Percentiles rank a stretch among this genome's conserved stretches.
Evolutionary conservation across 2,329 filamentous ascomycete species (phyloP).

Genomic region (Metarhizium robertsii): DNA sequence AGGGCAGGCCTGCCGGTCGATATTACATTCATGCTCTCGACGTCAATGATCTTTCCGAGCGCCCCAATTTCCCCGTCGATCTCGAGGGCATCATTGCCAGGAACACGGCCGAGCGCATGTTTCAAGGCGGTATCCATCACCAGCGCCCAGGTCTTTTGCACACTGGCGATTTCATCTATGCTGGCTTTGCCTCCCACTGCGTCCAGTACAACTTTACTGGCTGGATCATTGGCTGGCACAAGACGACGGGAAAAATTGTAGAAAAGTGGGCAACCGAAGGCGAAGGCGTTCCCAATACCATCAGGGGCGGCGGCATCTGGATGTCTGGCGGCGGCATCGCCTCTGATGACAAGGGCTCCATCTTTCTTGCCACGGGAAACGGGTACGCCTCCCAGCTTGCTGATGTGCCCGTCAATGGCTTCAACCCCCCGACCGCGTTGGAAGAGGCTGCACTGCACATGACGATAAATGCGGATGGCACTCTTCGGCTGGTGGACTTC

Average conservation of each 20-base stretch:
- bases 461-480: conserved; percentile 29
- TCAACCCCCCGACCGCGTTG: conserved; percentile 28
- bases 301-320: conserved; percentile 34
- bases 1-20: conserved; percentile 24
- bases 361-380: conserved; percentile 30
- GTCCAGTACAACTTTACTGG: conserved; percentile 48
- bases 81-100: conserved; percentile 36
- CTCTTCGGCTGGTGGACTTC: conserved; percentile 28
- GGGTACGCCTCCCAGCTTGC: conserved; percentile 30
- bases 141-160: conserved; percentile 40
- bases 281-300: conserved; percentile 25
- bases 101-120: conserved; percentile 38
- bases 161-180: conserved; percentile 37
- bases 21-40: conserved; percentile 29
- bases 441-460: conserved; percentile 37
- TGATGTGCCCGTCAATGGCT: conserved; percentile 28
- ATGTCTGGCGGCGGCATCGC: conserved; percentile 30
- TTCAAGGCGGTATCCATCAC: conserved; percentile 41
- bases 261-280: conserved; percentile 32
- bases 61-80: conserved; percentile 35
- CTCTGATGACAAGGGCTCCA: conserved; percentile 28
- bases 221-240: conserved; percentile 39
- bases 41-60: conserved; percentile 27
- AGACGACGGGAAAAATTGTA: conserved; percentile 26
- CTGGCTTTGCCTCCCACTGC: conserved; percentile 45